Conservation (phyloP, 2,329 filamentous ascomycete genomes). For the Cryphonectria parasitica region DNA sequence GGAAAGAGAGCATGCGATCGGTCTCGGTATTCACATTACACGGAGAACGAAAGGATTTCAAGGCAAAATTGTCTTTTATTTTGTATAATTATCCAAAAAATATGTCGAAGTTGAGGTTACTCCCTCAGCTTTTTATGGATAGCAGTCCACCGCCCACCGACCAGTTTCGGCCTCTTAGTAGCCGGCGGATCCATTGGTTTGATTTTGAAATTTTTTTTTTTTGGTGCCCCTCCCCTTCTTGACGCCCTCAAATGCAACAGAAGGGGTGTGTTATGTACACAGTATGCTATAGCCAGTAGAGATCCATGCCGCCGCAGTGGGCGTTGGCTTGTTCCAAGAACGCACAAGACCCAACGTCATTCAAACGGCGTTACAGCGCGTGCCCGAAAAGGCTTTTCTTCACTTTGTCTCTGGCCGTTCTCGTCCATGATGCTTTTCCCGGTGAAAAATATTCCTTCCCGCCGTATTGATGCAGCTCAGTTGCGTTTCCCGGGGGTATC, state of each 20-base stretch:
- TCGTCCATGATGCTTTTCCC: not conserved
- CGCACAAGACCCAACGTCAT: not conserved
- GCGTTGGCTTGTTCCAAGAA: not conserved
- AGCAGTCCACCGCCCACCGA: not conserved
- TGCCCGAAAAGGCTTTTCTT: too few relatives aligned
- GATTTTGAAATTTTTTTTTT: not conserved
- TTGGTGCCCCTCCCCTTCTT: not conserved
- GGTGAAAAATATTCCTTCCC: conserved; percentile 9
- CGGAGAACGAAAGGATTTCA: not conserved
- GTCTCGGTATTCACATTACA: not conserved
- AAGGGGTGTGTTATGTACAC: not conserved
- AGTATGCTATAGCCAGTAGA: not conserved
- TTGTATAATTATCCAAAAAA: not conserved
- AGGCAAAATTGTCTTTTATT: not conserved
- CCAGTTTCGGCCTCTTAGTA: not conserved
- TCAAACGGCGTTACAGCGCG: not conserved
- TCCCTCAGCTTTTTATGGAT: not conserved
- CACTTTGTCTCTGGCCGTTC: not conserved
- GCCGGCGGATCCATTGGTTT: not conserved
- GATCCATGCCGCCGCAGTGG: not conserved
- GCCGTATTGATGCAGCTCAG: conserved; percentile 22
- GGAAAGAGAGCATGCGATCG: not conserved
- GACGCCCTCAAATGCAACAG: conserved; percentile 7
- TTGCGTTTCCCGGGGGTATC: conserved; percentile 28
- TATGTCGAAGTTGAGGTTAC: not conserved